Conservation (phyloP, 1,139 yeast species). For the Yamadazyma aaseri region DNA sequence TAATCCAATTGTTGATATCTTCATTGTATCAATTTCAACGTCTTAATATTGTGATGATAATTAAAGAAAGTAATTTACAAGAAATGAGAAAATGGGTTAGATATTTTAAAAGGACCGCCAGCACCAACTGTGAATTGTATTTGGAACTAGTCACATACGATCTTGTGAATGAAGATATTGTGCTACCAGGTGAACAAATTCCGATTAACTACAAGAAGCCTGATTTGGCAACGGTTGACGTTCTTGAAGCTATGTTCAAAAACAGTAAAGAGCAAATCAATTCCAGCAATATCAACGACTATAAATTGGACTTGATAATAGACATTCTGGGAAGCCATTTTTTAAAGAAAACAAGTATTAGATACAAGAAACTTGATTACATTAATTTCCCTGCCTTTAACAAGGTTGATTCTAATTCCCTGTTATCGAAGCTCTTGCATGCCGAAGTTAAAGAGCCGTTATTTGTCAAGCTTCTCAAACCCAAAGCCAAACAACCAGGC, state of each 20-base stretch:
- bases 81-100: slow-evolving; percentile 25
- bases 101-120: slow-evolving; percentile 20
- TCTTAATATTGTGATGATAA: slow-evolving; percentile 32
- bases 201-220: slow-evolving; percentile 41
- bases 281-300: slow-evolving; percentile 22
- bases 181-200: slow-evolving; percentile 35
- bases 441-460: slow-evolving; percentile 34
- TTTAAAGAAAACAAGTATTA: slow-evolving; percentile 32
- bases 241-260: slow-evolving; percentile 35
- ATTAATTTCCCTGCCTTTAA: slow-evolving; percentile 33
- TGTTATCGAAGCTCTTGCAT: slow-evolving; percentile 26
- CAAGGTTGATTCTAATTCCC: slow-evolving; percentile 16
- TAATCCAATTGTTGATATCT: slow-evolving; percentile 33
- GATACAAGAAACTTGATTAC: slow-evolving; percentile 30
- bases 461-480: slow-evolving; percentile 37
- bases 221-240: slow-evolving; percentile 40
- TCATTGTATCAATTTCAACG: slow-evolving; percentile 23
- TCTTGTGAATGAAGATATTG: slow-evolving; percentile 33
- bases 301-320: slow-evolving; percentile 37
- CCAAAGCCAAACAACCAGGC: slow-evolving; percentile 31
- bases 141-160: slow-evolving; percentile 36
- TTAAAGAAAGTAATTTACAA: slow-evolving; percentile 25
- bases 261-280: slow-evolving; percentile 21
- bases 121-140: slow-evolving; percentile 19
- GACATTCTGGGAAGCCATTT: slow-evolving; percentile 44